A percentile compares a stretch with the other conserved stretches of the same genome.
These are phyloP conservation scores for Xylariaceae sp. DNA, from an alignment of 2,329 filamentous ascomycete genomes.

Conservation along the genomic window DNA sequence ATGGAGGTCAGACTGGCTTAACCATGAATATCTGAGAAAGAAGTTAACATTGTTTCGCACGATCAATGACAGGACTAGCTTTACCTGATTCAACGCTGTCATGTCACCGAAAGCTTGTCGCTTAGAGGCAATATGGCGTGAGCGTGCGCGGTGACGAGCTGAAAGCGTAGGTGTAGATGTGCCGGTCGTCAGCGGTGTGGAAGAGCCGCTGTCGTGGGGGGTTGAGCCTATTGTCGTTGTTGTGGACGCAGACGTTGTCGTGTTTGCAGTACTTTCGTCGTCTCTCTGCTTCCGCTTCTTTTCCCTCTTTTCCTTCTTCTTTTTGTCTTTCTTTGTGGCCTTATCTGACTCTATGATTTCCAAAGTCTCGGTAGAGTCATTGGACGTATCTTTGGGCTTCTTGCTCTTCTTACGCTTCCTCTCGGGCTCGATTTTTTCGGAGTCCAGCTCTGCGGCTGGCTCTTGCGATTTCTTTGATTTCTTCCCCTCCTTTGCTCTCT, in stretches of 20 bases:
- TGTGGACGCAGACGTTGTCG: conserved; percentile 23
- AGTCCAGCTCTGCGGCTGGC: conserved; percentile 21
- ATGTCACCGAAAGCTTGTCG: conserved; percentile 77
- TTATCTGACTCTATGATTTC: conserved; percentile 34
- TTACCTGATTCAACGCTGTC: conserved; percentile 81
- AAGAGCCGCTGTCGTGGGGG: conserved; percentile 34
- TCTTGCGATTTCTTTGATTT: conserved; percentile 28
- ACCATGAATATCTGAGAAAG: conserved; percentile 33
- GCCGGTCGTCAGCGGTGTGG: conserved; percentile 41
- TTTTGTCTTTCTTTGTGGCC: conserved; percentile 46
- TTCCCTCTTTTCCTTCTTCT: conserved; percentile 40
- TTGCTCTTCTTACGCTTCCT: conserved; percentile 29
- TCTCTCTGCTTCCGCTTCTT: conserved; percentile 43
- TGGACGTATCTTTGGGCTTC: conserved; percentile 32
- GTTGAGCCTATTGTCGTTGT: conserved; percentile 24
- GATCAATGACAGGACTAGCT: conserved; percentile 14
- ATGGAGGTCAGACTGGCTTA: conserved; percentile 29
- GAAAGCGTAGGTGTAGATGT: conserved; percentile 49
- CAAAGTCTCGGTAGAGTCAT: conserved; percentile 21
- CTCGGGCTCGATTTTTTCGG: conserved; percentile 7
- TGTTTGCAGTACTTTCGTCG: conserved; percentile 24
- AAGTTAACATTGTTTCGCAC: conserved; percentile 16
- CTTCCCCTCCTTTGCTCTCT: conserved; percentile 29
- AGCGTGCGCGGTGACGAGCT: conserved; percentile 70
- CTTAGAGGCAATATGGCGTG: conserved; percentile 86